phyloP scores from a whole-genome alignment of 495 filamentous ascomycete genomes.

The Tuber indicum region DNA sequence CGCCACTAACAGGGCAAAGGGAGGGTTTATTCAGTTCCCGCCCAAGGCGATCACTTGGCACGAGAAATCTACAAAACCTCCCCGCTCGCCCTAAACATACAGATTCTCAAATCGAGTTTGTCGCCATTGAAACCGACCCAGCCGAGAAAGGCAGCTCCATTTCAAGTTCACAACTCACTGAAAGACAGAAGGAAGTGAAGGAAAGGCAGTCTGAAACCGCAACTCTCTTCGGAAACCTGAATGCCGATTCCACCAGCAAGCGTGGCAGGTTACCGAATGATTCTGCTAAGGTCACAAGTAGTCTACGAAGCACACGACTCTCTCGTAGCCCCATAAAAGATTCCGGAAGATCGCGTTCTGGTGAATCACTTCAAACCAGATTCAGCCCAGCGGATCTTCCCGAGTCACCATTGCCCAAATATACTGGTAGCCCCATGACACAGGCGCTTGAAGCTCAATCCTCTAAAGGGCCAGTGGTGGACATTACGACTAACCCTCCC shows the following conservation, averaged over 20 bases:
- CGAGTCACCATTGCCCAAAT: background rate
- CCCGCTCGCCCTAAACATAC: constrained; percentile 57
- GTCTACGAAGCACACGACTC: background rate
- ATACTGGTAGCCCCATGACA: background rate
- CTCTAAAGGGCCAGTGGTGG: constrained; percentile 34
- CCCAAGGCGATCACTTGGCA: constrained; percentile 1
- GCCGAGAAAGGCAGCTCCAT: constrained; percentile 54
- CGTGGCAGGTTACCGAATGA: background rate
- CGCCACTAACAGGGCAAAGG: background rate
- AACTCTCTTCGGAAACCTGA: constrained; percentile 62
- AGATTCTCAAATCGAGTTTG: constrained; percentile 72
- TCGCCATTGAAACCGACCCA: constrained; percentile 52
- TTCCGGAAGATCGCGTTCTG: background rate
- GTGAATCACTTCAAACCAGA: background rate
- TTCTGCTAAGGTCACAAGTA: background rate
- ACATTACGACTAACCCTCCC: constrained; percentile 45
- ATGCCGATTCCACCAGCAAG: background rate
- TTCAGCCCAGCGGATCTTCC: background rate
- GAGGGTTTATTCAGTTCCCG: background rate
- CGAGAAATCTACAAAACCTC: constrained; percentile 19
- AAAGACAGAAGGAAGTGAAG: constrained; percentile 64
- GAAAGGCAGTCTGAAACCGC: constrained; percentile 58
- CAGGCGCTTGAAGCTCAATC: background rate
- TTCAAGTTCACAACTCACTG: constrained; percentile 49
- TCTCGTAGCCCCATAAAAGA: background rate